Percentiles rank a stretch among this genome's conserved stretches.
Conservation (phyloP, 139 green algal genomes). For the Micractinium conductrix region DNA sequence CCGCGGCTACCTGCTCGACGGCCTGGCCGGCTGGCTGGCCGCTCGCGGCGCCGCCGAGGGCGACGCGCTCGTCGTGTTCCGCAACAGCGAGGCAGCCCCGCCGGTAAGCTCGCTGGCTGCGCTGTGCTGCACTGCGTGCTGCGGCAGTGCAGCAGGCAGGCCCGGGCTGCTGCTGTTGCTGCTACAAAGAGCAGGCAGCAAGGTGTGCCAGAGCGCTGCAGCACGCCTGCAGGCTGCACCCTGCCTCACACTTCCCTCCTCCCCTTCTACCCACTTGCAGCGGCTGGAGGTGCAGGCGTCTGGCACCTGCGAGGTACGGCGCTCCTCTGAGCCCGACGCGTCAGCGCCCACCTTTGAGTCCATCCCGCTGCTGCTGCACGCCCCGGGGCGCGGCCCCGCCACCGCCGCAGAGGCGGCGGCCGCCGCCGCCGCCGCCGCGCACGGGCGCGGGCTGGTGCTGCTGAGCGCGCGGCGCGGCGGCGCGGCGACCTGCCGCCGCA, state of each 20-base stretch:
- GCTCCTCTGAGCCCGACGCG: neutral
- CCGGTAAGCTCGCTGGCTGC: slow-evolving; percentile 39
- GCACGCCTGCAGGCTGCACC: neutral
- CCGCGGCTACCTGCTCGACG: slow-evolving; percentile 57
- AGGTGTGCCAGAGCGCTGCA: neutral
- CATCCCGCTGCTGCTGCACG: slow-evolving; percentile 41
- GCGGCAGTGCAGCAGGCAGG: neutral
- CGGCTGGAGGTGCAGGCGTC: slow-evolving; percentile 14
- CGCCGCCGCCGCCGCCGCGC: neutral
- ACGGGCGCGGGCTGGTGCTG: slow-evolving; percentile 10
- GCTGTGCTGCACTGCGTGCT: neutral
- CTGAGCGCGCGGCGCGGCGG: neutral
- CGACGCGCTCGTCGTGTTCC: slow-evolving; percentile 46
- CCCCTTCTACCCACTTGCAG: neutral
- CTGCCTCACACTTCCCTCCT: neutral
- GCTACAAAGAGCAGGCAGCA: neutral
- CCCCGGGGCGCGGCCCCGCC: neutral
- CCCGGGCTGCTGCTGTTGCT: no score
- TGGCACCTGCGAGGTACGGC: neutral
- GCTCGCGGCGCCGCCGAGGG: slow-evolving; percentile 23
- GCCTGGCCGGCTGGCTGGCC: slow-evolving; percentile 25
- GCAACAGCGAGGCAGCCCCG: slow-evolving; percentile 10
- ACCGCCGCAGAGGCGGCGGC: neutral
- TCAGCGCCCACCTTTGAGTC: slow-evolving; percentile 25
- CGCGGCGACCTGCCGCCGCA: slow-evolving; percentile 40